These are phyloP conservation scores for Ustilago lituana DNA, from an alignment of 1,284 basidiomycete genomes.

Conservation along the genomic window DNA sequence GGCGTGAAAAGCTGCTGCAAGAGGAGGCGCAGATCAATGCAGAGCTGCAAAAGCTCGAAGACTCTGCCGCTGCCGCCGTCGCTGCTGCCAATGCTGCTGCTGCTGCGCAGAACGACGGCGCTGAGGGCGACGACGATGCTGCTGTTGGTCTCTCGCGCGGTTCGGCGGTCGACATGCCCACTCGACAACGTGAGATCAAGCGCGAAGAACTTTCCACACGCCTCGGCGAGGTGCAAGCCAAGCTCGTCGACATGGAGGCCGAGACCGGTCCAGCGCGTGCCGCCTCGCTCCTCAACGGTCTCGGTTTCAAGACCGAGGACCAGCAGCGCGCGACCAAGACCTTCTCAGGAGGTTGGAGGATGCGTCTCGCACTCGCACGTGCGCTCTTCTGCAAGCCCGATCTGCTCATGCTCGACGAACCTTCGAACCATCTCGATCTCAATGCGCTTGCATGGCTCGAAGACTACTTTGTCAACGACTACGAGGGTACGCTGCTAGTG, in stretches of 20 bases:
- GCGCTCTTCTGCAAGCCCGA: constrained; percentile 87
- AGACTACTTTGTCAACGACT: constrained; percentile 81
- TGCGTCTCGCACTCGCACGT: constrained; percentile 97
- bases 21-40: constrained; percentile 60
- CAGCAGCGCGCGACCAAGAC: constrained; percentile 74
- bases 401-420: constrained; percentile 69
- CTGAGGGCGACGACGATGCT: constrained; percentile 25
- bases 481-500: constrained; percentile 91
- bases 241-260: constrained; percentile 95
- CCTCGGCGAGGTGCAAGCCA: constrained; percentile 89
- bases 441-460: constrained; percentile 70
- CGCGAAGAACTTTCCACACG: constrained; percentile 83
- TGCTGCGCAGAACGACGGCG: constrained; percentile 23
- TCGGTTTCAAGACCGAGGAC: constrained; percentile 89
- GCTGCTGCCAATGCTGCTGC: constrained; percentile 47
- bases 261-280: constrained; percentile 94
- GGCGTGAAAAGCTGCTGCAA: constrained; percentile 62
- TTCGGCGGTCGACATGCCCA: constrained; percentile 63
- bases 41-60: constrained; percentile 61
- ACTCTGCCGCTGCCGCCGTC: constrained; percentile 47
- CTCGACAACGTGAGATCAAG: constrained; percentile 65
- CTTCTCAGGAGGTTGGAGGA: constrained; percentile 99
- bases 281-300: constrained; percentile 85
- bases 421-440: constrained; percentile 88
- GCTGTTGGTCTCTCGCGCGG: constrained; percentile 47